Percentiles rank a stretch among this genome's conserved stretches.
phyloP scores from a whole-genome alignment of 495 filamentous ascomycete species.

The Penicillium diatomitis region DNA sequence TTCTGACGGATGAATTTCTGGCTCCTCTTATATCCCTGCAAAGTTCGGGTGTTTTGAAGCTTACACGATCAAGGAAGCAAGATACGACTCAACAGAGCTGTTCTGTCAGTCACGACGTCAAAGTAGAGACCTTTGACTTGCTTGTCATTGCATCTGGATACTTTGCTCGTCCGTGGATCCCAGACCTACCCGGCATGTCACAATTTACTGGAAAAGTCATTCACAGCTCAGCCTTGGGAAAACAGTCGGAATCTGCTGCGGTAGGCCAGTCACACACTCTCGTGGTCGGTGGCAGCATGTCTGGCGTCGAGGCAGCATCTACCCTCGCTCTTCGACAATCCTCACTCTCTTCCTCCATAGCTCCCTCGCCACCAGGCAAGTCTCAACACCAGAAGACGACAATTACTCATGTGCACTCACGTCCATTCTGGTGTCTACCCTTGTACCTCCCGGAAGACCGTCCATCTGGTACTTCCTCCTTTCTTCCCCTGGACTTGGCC shows the following conservation, averaged over 20 bases:
- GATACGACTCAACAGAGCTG: not conserved
- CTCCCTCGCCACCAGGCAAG: no score
- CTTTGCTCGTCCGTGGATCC: conserved; percentile 55
- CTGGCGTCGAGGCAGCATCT: conserved; percentile 66
- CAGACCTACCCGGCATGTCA: conserved; percentile 32
- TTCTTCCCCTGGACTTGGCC: conserved; percentile 67
- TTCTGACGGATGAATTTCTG: no score
- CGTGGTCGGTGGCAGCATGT: conserved; percentile 77
- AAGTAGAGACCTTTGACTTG: conserved; percentile 52
- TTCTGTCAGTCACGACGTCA: not conserved
- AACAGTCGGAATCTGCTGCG: conserved; percentile 13
- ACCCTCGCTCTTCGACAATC: conserved; percentile 63
- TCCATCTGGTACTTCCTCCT: conserved; percentile 33
- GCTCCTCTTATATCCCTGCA: not conserved
- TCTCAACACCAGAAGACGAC: conserved; percentile 33
- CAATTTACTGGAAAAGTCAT: conserved; percentile 29
- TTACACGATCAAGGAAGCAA: not conserved
- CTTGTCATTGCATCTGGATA: conserved; percentile 69
- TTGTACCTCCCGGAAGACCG: conserved; percentile 45
- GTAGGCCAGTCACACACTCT: conserved; percentile 45
- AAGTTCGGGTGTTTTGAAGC: not conserved
- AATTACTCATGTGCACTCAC: conserved; percentile 58
- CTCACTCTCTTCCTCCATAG: conserved; percentile 21
- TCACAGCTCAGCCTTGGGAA: conserved; percentile 50
- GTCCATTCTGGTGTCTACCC: conserved; percentile 67